Percentiles rank a stretch among this genome's conserved stretches.
These are phyloP conservation scores for Epichloe glyceriae DNA, from an alignment of 2,329 filamentous ascomycete genomes.

Conservation along the genomic window DNA sequence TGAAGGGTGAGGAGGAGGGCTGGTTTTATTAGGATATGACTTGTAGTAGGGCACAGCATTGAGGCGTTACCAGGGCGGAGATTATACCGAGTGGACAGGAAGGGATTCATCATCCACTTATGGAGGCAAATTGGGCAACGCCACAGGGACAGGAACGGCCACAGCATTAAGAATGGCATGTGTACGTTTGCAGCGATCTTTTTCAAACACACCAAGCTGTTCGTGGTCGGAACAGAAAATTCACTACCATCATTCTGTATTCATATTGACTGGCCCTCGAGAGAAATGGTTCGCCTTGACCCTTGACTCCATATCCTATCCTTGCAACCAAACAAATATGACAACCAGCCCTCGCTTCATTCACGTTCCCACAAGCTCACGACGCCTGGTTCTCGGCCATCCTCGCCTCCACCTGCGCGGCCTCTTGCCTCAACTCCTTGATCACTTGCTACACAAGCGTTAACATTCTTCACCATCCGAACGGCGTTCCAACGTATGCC, in stretches of 20 bases:
- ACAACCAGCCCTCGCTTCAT: neutral
- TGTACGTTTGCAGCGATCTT: neutral
- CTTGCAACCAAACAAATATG: neutral
- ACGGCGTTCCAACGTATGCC: slow-evolving; percentile 18
- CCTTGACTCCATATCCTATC: neutral
- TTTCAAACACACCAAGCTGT: neutral
- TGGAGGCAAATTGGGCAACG: neutral
- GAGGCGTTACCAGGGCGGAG: neutral
- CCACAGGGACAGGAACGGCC: neutral
- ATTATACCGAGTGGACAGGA: neutral
- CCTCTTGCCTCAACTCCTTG: slow-evolving; percentile 45
- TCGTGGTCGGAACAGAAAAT: neutral
- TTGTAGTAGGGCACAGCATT: neutral
- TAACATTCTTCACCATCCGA: neutral
- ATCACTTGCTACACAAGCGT: slow-evolving; percentile 36
- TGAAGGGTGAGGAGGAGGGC: neutral
- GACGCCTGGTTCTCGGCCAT: neutral
- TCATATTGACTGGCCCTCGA: neutral
- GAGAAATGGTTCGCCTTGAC: neutral
- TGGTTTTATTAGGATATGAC: neutral
- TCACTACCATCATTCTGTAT: neutral
- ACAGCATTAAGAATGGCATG: neutral
- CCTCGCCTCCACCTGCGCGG: slow-evolving; percentile 32
- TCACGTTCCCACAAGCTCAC: neutral
- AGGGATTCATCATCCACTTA: neutral